Evolutionary conservation across 2,329 filamentous ascomycete species (phyloP), one percentile per base, ranked within the genome.

Genomic region (Phyllosticta paracitricarpa): DNA sequence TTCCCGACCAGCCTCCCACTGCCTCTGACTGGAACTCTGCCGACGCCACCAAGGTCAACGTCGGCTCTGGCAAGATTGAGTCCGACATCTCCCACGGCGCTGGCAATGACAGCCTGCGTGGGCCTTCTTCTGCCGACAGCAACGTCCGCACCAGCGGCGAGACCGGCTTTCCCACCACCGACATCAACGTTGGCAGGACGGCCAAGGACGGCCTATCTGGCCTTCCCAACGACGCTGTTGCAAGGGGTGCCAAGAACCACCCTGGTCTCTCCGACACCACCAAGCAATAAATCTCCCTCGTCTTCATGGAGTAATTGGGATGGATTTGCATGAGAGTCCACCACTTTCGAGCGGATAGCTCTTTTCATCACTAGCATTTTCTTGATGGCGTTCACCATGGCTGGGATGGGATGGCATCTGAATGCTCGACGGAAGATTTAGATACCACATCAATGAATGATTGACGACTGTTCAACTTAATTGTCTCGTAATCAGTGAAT

Each of bases 21-120:
- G 77, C 84, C n/a, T 88, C 88, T 4, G 89, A 94, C 79, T 91
- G 85, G 81, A 85, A 92, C 72, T 89, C 87, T 0, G 79, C 82
- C 57, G 88, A 93, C 68, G 80, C 80, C 33, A 77, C 82, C 64
- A 89, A 77, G 61, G 85, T 89, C 70, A 88, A 89, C 70, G 84
- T 89, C 56, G 87, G 87, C 65, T 83, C 85, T 40, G 87, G 87
- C 22, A 75, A 80, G 59, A 67, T 79, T 1, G 17, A 56, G 10
- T 67, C 65, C 10, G 70, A 69, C 61, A 65, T 71, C 58, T 69
- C 74, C 22, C 72, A 81, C 66, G 81, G 77, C 58, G 79, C 82
- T 64, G 75, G 85, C 54, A 82, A 83, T 54, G 64, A 65, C 35
- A 69, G 68, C 5, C 70, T 78, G 10, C 72, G 76, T 35, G 73